A percentile compares a stretch with the other conserved stretches of the same genome.
Conservation (phyloP, 176 grass and related monocot genomes). For the Carex pumila region DNA sequence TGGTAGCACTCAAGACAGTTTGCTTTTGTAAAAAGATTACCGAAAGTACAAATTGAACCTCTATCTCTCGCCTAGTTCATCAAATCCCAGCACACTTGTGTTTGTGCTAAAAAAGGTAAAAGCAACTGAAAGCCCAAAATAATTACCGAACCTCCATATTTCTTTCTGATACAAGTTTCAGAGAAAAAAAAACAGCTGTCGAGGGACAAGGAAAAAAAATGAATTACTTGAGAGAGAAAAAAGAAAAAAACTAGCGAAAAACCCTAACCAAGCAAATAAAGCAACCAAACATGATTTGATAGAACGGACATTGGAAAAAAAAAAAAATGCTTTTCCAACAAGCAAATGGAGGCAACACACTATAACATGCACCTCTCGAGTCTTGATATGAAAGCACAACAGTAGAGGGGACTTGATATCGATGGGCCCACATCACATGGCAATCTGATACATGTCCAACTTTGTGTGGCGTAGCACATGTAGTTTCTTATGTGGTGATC, state of each 20-base stretch:
- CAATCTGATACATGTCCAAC: background rate
- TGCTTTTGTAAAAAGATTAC: conserved; percentile 12
- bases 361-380: conserved; percentile 29
- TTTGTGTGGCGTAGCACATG: background rate
- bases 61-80: background rate
- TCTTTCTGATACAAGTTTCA: background rate
- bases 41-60: conserved; percentile 1
- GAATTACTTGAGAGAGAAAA: background rate
- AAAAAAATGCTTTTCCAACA: conserved; percentile 34
- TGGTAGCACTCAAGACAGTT: conserved; percentile 12
- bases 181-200: background rate
- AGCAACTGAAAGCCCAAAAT: background rate
- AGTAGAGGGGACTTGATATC: conserved; percentile 52
- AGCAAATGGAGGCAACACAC: conserved; percentile 44
- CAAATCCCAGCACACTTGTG: background rate
- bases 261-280: conserved; percentile 27
- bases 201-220: background rate
- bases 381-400: conserved; percentile 76
- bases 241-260: background rate
- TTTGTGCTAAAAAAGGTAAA: background rate
- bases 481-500: background rate
- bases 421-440: conserved; percentile 66
- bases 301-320: conserved; percentile 18
- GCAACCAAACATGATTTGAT: conserved; percentile 26
- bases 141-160: background rate